Evolutionary conservation across 306 rosid genomes (phyloP), one percentile per base, ranked within the genome.

Genomic region (Trifolium repens): DNA sequence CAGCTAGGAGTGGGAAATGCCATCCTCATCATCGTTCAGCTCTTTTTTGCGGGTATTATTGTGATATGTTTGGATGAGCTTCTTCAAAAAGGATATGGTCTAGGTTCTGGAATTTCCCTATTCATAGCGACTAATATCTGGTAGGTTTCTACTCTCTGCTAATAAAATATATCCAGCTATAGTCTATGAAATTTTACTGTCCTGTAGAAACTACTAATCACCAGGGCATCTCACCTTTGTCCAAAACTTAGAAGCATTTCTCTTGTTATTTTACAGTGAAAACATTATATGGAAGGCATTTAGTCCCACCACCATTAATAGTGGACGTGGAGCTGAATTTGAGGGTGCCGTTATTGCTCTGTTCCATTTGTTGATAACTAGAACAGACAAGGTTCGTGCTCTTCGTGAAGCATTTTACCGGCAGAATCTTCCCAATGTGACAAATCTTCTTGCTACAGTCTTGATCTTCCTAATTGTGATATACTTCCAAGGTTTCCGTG

Each of bases 1-100:
- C 98, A 94, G 77, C 98, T 94, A 78, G 98, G 97, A 27, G 98
- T 94, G 26, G 98, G 97, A 44, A 94, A 91, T 85, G 97, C 97
- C 7, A 86, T 94, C 77, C 96, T 94, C 71, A 91, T 94, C 66
- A 91, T 94, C 72, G 55, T 90, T 65, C 98, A 91, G 87, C 96
- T 94, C 55, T 94, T 92, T 84, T 94, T 94, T 82, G 93, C 94
- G 1, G 98, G 98, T 58, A 90, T 94, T 61, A 92, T 94, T 80
- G 98, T 94, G 68, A 94, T 94, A 61, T 94, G 97, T 72, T 89
- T 94, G 66, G 98, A 94, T 70, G 97, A 94, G 73, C 98, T 94
- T 72, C 97, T 94, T 77, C 97, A 94, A 85, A 94, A 94, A 78
- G 98, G 98, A 89, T 94, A 94, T 83, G 98, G 97, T 83, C 88